These are phyloP conservation scores for Claviceps monticola DNA, from an alignment of 2,329 filamentous ascomycete genomes.

Conservation along the genomic window DNA sequence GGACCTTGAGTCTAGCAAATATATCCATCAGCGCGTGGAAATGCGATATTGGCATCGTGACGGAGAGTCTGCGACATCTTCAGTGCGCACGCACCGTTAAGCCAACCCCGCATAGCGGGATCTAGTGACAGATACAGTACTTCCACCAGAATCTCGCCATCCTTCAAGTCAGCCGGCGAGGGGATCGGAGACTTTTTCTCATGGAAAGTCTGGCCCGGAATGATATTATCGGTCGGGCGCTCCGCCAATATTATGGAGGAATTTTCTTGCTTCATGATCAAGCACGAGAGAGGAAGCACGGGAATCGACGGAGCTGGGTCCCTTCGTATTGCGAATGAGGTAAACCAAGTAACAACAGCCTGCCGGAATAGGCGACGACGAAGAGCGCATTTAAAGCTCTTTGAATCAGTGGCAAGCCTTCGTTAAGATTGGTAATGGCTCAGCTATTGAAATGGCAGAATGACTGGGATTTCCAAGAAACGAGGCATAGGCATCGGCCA, in stretches of 20 bases:
- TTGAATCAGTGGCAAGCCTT: neutral
- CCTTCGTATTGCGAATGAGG: neutral
- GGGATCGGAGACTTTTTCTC: conserved; percentile 37
- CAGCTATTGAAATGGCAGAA: neutral
- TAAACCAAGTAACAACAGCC: no score
- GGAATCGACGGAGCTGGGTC: neutral
- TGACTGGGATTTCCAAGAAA: neutral
- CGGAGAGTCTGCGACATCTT: neutral
- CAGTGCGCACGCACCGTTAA: conserved; percentile 34
- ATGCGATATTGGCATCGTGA: neutral
- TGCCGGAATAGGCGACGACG: neutral
- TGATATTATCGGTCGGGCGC: conserved; percentile 44
- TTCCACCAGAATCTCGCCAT: conserved; percentile 50
- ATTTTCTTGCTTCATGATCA: conserved; percentile 30
- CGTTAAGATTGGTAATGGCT: neutral
- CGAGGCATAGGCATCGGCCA: neutral
- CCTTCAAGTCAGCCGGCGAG: conserved; percentile 38
- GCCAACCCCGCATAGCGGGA: conserved; percentile 63
- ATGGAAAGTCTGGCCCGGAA: conserved; percentile 52
- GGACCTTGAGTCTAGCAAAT: conserved; percentile 28
- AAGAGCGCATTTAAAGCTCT: neutral
- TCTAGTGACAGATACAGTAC: conserved; percentile 54
- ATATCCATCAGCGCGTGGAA: neutral
- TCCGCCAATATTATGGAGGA: conserved; percentile 46
- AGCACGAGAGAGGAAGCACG: neutral